A percentile compares a stretch with the other conserved stretches of the same genome.
Evolutionary conservation across 768 basidiomycete genomes (phyloP).

Genomic region (Sutorius australiensis): DNA sequence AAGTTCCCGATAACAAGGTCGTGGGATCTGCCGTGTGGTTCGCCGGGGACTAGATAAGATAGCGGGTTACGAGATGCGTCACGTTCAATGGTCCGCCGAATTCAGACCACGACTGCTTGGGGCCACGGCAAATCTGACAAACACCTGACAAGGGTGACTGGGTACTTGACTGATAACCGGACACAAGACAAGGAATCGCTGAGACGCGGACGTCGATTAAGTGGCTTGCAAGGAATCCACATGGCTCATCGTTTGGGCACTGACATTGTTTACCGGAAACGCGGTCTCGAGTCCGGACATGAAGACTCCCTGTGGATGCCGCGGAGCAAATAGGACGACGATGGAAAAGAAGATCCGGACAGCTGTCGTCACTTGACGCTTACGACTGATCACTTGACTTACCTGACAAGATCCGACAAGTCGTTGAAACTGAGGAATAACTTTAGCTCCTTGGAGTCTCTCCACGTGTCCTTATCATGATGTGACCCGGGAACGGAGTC

Average conservation of each 20-base stretch:
- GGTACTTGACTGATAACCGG: conserved; percentile 2
- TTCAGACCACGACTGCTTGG: conserved; percentile 1
- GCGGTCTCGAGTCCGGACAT: background rate
- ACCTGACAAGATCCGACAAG: conserved; percentile 15
- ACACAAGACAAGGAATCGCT: background rate
- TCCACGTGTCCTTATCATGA: conserved; percentile 7
- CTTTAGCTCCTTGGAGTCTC: background rate
- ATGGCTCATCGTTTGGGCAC: background rate
- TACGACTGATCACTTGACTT: background rate
- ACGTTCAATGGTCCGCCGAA: conserved; percentile 4
- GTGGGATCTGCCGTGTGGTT: conserved; percentile 11
- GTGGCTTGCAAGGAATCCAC: background rate
- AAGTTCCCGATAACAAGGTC: conserved; percentile 16
- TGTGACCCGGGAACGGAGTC: background rate
- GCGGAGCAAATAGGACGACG: conserved; percentile 6
- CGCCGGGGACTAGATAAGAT: conserved; percentile 21
- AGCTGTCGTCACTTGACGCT: background rate
- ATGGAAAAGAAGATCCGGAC: conserved; percentile 12
- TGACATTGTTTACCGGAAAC: conserved; percentile 8
- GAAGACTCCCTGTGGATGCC: background rate
- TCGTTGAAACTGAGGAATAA: background rate
- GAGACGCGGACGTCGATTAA: background rate
- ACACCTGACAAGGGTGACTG: background rate
- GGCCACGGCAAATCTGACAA: conserved; percentile 3
- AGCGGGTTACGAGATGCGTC: conserved; percentile 11